Percentiles rank a stretch among this genome's conserved stretches.
Evolutionary conservation across 140 eudicot species (phyloP).

Genomic region (Ambrosia hybrid): DNA sequence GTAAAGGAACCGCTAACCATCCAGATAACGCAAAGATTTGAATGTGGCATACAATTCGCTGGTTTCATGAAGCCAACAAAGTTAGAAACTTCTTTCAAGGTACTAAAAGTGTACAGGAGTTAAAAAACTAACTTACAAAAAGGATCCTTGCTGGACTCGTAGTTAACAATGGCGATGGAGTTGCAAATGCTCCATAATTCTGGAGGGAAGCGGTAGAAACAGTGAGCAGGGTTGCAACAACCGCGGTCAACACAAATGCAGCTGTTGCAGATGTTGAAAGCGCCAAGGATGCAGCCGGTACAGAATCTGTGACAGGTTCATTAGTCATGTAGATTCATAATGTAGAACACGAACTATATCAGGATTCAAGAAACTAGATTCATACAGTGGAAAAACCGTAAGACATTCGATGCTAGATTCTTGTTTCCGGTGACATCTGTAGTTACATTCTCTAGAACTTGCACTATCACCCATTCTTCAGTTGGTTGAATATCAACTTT

Average conservation of each 20-base stretch:
- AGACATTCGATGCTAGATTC: conserved; percentile 66
- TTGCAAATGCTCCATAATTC: conserved; percentile 62
- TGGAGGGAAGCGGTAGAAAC: conserved; percentile 74
- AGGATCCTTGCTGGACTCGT: conserved; percentile 72
- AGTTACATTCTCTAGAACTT: conserved; percentile 70
- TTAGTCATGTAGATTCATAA: not conserved
- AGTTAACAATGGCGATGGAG: conserved; percentile 53
- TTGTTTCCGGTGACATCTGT: conserved; percentile 83
- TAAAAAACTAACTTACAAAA: conserved; percentile 54
- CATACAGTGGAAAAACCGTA: conserved; percentile 82
- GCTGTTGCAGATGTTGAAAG: conserved; percentile 63
- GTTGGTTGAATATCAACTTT: conserved; percentile 48
- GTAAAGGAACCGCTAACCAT: conserved; percentile 83
- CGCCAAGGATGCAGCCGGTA: conserved; percentile 57
- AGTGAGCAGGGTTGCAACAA: conserved; percentile 69
- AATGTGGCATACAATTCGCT: conserved; percentile 90
- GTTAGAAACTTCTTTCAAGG: conserved; percentile 4
- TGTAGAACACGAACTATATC: not conserved
- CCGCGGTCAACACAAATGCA: conserved; percentile 59
- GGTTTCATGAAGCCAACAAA: conserved; percentile 28
- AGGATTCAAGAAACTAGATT: conserved; percentile 7
- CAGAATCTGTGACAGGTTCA: conserved; percentile 53
- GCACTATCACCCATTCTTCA: conserved; percentile 40
- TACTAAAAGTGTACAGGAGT: not conserved
- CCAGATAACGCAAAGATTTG: conserved; percentile 83